phyloP scores from a whole-genome alignment of 2,329 filamentous ascomycete genomes.

The Ophiobolus disseminans region DNA sequence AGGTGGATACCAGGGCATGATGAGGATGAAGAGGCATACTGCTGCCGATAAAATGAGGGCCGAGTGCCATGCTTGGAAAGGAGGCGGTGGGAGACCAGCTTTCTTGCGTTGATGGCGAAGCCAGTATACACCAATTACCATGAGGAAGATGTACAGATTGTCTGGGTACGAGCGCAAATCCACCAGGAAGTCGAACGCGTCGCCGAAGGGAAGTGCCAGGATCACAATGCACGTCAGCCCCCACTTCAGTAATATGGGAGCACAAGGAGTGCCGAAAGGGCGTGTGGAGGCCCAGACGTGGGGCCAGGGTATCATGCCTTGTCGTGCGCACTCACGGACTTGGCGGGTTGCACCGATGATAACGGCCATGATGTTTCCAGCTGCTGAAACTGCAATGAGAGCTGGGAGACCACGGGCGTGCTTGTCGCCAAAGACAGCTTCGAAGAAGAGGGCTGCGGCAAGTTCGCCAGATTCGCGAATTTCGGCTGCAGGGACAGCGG shows the following conservation, averaged over 20 bases:
- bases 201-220: conserved; percentile 62
- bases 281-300: conserved; percentile 68
- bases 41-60: conserved; percentile 33
- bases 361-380: conserved; percentile 39
- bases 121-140: conserved; percentile 35
- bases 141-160: conserved; percentile 32
- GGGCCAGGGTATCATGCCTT: conserved; percentile 38
- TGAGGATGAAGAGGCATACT: conserved; percentile 56
- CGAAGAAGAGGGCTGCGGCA: conserved; percentile 66
- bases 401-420: conserved; percentile 63
- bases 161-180: conserved; percentile 38
- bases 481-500: conserved; percentile 51
- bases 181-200: conserved; percentile 70
- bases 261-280: conserved; percentile 69
- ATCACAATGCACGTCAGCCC: conserved; percentile 36
- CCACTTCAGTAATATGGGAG: conserved; percentile 58
- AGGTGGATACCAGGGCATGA: conserved; percentile 77
- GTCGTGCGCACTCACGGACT: conserved; percentile 38
- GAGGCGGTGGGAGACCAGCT: conserved; percentile 29
- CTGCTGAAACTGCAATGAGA: conserved; percentile 34
- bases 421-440: conserved; percentile 63
- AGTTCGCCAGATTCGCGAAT: conserved; percentile 62
- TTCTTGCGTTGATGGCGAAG: conserved; percentile 34
- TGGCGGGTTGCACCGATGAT: conserved; percentile 39
- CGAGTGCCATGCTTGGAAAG: conserved; percentile 32